Conservation (phyloP, 164 flowering plant genomes). For the Litsea cubeba region DNA sequence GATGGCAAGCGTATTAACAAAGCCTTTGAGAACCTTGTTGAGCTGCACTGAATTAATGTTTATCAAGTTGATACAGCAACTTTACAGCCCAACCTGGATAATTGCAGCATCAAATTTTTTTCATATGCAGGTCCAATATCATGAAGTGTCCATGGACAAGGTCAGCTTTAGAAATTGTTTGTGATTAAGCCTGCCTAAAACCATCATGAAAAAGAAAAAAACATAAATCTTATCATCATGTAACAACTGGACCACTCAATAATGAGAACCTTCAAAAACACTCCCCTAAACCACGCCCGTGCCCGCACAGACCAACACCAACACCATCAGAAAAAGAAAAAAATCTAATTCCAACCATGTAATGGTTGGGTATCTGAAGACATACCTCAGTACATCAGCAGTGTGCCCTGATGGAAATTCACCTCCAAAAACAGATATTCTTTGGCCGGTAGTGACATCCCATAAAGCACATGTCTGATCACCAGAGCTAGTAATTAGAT, state of each 20-base stretch:
- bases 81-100: neutral
- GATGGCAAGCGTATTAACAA: no score
- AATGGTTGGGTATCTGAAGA: no score
- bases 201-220: no score
- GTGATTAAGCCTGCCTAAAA: neutral
- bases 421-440: constrained; percentile 94
- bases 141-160: neutral
- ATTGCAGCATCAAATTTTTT: neutral
- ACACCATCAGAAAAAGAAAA: no score
- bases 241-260: no score
- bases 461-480: constrained; percentile 93
- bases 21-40: neutral
- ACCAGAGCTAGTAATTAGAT: constrained; percentile 86
- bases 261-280: no score
- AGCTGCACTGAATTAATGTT: neutral
- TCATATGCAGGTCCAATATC: neutral
- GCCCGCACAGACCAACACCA: no score
- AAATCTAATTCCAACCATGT: neutral
- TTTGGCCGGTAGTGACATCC: constrained; percentile 90
- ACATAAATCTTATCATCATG: neutral
- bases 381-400: constrained; percentile 84
- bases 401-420: constrained; percentile 96
- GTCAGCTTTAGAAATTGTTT: neutral
- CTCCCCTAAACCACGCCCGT: no score
- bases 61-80: neutral